Evolutionary conservation across 2,329 filamentous ascomycete genomes (phyloP).

Genomic region (Fusarium protoensiforme): DNA sequence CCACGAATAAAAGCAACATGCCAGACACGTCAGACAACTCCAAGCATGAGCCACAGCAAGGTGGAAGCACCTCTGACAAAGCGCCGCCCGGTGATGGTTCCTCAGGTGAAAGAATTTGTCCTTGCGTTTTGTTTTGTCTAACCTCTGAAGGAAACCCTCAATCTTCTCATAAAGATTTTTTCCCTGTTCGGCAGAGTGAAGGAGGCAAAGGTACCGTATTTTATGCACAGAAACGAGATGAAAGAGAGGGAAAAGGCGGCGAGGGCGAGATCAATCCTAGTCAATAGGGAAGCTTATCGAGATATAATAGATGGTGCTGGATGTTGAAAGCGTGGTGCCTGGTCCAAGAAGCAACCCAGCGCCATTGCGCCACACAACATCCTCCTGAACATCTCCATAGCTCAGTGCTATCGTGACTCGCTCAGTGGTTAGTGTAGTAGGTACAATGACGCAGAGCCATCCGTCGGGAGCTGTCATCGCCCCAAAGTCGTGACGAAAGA

Average conservation of each 20-base stretch:
- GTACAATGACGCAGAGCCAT: constrained; percentile 6
- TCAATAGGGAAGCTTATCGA: neutral
- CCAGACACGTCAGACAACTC: neutral
- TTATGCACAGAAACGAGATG: no score
- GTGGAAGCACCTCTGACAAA: neutral
- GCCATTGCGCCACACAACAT: neutral
- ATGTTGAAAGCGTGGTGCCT: neutral
- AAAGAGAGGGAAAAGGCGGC: no score
- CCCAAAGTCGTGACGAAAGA: neutral
- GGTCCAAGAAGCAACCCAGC: neutral
- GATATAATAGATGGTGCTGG: constrained; percentile 2
- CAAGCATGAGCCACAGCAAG: neutral
- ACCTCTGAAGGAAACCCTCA: neutral
- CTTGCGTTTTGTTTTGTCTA: neutral
- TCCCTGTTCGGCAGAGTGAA: neutral
- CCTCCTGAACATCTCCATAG: neutral
- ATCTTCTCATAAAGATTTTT: neutral
- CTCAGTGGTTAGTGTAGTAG: neutral
- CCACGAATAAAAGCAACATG: neutral
- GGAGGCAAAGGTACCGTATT: neutral
- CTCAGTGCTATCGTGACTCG: neutral
- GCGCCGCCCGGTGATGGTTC: neutral
- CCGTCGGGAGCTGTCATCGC: neutral
- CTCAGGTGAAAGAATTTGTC: neutral
- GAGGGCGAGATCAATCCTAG: neutral